Percentiles rank a stretch among this genome's conserved stretches.
Conservation (phyloP, 192 early-diverging fungal species). For the Podila verticillata region DNA sequence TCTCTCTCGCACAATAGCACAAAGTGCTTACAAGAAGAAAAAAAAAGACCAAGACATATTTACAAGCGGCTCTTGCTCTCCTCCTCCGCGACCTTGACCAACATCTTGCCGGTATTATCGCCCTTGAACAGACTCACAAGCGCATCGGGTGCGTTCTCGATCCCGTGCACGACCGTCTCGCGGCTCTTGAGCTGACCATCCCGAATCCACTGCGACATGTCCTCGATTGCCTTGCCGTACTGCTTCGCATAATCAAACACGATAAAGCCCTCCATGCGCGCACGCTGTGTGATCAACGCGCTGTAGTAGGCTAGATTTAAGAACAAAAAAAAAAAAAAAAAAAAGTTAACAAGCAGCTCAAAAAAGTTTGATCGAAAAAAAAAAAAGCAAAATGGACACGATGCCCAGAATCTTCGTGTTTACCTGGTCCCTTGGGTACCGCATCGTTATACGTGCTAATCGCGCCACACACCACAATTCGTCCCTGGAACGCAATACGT, state of each 20-base stretch:
- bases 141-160: conserved; percentile 61
- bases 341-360: background rate
- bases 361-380: background rate
- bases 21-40: too few species aligned
- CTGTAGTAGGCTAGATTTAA: conserved; percentile 36
- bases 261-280: conserved; percentile 64
- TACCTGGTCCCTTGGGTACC: conserved; percentile 49
- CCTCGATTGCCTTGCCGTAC: conserved; percentile 49
- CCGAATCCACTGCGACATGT: conserved; percentile 58
- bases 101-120: conserved; percentile 63
- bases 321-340: background rate
- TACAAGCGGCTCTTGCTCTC: conserved; percentile 46
- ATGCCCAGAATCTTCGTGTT: background rate
- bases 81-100: conserved; percentile 56
- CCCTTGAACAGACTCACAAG: conserved; percentile 61
- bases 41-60: too few species aligned
- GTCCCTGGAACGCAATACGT: conserved; percentile 54
- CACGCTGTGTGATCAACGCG: conserved; percentile 57
- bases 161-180: conserved; percentile 54
- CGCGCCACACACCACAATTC: conserved; percentile 63
- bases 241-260: conserved; percentile 52
- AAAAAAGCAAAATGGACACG: background rate
- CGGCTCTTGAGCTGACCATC: conserved; percentile 56
- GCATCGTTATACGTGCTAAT: conserved; percentile 60
- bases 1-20: background rate